Conservation (phyloP, 164 flowering plant species). For the Chloranthus sessilifolius region DNA sequence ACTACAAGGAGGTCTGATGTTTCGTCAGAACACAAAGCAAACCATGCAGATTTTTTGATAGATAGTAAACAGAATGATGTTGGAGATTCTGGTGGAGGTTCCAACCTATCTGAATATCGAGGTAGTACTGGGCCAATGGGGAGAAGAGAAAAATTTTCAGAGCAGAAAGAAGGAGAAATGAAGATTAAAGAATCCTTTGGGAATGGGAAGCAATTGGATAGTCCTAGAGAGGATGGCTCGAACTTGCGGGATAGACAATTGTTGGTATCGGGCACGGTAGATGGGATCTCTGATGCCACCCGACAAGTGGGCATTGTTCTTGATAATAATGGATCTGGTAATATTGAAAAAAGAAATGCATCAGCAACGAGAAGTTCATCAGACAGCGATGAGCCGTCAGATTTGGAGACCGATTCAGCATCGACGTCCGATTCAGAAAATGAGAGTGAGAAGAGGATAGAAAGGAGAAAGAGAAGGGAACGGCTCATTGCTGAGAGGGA, state of each 20-base stretch:
- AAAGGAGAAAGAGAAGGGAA: slow-evolving; percentile 54
- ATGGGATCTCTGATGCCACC: slow-evolving; percentile 25
- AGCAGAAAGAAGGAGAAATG: slow-evolving; percentile 7
- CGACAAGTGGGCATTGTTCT: slow-evolving; percentile 8
- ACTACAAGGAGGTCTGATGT: slow-evolving; percentile 13
- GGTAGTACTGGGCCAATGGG: too few relatives aligned
- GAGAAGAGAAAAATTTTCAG: slow-evolving; percentile 14
- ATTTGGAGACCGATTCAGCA: slow-evolving; percentile 57
- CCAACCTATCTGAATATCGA: slow-evolving; percentile 15
- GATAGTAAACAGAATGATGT: slow-evolving; percentile 29
- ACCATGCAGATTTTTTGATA: slow-evolving; percentile 11
- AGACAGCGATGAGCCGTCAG: slow-evolving; percentile 47
- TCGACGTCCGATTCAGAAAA: slow-evolving; percentile 75
- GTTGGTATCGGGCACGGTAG: slow-evolving; percentile 12
- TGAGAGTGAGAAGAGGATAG: slow-evolving; percentile 58
- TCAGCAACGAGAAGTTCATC: slow-evolving; percentile 28
- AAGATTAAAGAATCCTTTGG: slow-evolving; percentile 1
- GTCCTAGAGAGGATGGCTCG: neutral
- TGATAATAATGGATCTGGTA: slow-evolving; percentile 14
- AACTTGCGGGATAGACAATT: slow-evolving; percentile 10
- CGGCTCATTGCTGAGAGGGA: slow-evolving; percentile 72
- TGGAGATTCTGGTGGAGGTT: neutral
- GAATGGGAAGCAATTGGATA: slow-evolving; percentile 9
- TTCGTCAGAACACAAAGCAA: slow-evolving; percentile 14
- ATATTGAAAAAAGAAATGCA: slow-evolving; percentile 13